Evolutionary conservation across 2,329 filamentous ascomycete species (phyloP), one percentile per base, ranked within the genome.

Genomic region (Helotiales sp.): DNA sequence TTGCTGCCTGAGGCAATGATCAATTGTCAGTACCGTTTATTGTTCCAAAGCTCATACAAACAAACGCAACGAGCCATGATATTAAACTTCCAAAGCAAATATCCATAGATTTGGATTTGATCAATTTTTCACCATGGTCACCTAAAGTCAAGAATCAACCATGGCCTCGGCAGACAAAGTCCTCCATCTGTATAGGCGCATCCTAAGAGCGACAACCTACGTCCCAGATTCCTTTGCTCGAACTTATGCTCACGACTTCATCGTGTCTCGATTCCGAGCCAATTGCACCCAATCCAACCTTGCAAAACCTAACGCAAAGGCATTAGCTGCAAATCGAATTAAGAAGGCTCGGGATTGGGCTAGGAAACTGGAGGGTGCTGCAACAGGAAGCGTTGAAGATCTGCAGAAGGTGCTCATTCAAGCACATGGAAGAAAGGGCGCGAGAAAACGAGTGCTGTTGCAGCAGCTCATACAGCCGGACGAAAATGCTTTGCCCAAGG

Each of bases 181-280:
- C 25, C 27, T 48, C n/a, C 46, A 48, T 13, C 46, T 84, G 47
- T 87, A 85, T 69, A 79, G 85, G 55, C 77, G 82, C 57, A 73
- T 87, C 22, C 80, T 87, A 33, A 82, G 85, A 58, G 83, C 86
- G 73, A 74, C 77, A 36, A 79, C 81, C 27, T 88, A 88, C 67
- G 79, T 87, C 2, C 83, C 83, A 12, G 69, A 71, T 1, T 75
- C 75, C 2, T 70, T 79, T 36, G 81, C 80, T 58, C 78, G 77
- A 36, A 69, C 72, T 2, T 77, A 74, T 54, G 71, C 82, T 53
- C 67, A 73, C 46, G 64, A 72, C 6, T 73, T 73, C 31, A 79
- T 86, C 46, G 72, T 73, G 51, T 58, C 64, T 7, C 75, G 76
- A 31, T 86, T 84, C 65, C 59, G 53, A 38, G 40, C 36, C 5